A percentile compares a stretch with the other conserved stretches of the same genome.
These are phyloP conservation scores for Thielaviopsis euricoi DNA, from an alignment of 2,329 filamentous ascomycete genomes.

Conservation along the genomic window DNA sequence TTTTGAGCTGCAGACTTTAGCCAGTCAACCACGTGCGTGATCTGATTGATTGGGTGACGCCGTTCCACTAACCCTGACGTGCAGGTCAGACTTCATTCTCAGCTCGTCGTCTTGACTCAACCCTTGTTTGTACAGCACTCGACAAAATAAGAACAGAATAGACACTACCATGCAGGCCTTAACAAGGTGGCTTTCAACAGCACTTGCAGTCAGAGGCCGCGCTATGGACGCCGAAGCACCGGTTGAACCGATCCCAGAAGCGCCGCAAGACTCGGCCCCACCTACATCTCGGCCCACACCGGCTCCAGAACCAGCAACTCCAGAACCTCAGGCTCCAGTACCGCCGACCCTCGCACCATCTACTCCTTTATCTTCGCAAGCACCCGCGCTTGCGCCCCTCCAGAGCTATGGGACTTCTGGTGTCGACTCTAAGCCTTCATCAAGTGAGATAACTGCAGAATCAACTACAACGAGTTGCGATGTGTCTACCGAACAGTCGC, in stretches of 20 bases:
- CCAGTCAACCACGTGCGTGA: not conserved
- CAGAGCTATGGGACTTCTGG: not conserved
- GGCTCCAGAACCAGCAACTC: not conserved
- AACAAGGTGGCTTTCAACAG: not conserved
- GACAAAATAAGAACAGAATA: not conserved
- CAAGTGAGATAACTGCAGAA: not conserved
- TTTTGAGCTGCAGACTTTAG: not conserved
- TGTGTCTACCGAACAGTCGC: slow-evolving; percentile 10
- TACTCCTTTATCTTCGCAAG: not conserved
- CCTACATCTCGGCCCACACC: too few species aligned
- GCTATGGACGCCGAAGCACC: not conserved
- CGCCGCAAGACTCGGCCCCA: not conserved
- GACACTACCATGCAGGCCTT: not conserved
- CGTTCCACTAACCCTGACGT: not conserved
- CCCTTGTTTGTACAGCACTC: not conserved
- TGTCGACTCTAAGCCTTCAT: not conserved
- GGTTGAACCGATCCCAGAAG: not conserved
- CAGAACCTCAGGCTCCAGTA: not conserved
- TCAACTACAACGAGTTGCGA: not conserved
- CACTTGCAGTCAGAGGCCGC: not conserved
- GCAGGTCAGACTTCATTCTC: not conserved
- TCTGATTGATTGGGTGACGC: not conserved
- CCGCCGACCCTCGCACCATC: not conserved
- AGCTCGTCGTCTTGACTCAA: not conserved
- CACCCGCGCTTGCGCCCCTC: not conserved